A percentile compares a stretch with the other conserved stretches of the same genome.
Conservation (phyloP, 2,329 filamentous ascomycete species). For the Ceratocystis alfenasii region DNA sequence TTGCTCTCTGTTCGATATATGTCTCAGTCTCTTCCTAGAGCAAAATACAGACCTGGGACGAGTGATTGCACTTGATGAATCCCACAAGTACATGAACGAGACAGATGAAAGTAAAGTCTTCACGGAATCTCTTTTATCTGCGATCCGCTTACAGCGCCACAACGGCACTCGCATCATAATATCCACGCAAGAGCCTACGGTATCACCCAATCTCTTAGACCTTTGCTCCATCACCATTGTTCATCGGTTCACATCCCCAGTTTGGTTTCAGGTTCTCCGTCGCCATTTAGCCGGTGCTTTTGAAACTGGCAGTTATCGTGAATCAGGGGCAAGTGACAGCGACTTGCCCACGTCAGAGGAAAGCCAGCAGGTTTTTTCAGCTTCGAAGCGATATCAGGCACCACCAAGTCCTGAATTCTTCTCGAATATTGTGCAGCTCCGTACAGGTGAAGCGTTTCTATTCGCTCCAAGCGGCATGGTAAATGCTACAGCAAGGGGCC, state of each 20-base stretch:
- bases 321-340: not conserved
- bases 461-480: not conserved
- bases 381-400: too few species aligned
- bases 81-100: not conserved
- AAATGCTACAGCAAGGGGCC: too few species aligned
- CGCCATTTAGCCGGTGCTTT: not conserved
- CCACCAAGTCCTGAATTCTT: not conserved
- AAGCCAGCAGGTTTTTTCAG: too few species aligned
- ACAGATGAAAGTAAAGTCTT: not conserved
- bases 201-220: not conserved
- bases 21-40: not conserved
- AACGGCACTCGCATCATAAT: not conserved
- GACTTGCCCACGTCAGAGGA: too few species aligned
- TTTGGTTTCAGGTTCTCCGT: not conserved
- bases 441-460: not conserved
- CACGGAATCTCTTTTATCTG: not conserved
- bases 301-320: not conserved
- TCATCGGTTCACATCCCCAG: not conserved
- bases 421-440: not conserved
- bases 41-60: not conserved
- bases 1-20: not conserved
- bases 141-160: not conserved
- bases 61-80: not conserved
- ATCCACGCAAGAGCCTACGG: not conserved
- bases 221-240: not conserved